These are phyloP conservation scores for Anethum foeniculum DNA, from an alignment of 140 eudicot genomes.

Conservation along the genomic window DNA sequence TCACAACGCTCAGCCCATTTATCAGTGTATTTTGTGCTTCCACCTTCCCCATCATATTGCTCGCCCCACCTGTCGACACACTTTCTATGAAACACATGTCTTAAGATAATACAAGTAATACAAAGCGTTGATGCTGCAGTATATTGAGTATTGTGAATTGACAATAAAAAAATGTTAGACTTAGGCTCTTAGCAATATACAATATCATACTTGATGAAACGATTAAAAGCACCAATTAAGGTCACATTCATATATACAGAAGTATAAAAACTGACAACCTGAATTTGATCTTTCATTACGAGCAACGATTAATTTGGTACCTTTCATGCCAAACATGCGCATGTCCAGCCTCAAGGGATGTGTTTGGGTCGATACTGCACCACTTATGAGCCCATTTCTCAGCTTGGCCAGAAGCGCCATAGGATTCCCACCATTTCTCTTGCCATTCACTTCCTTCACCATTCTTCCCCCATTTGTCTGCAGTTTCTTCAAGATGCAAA, in stretches of 20 bases:
- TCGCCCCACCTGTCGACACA: constrained; percentile 74
- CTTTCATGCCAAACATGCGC: constrained; percentile 99
- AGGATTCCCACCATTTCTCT: constrained; percentile 83
- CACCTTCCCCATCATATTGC: constrained; percentile 82
- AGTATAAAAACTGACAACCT: neutral
- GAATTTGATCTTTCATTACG: neutral
- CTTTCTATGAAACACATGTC: neutral
- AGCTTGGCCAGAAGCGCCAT: constrained; percentile 70
- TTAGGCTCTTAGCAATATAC: neutral
- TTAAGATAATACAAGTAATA: neutral
- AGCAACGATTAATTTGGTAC: constrained; percentile 26
- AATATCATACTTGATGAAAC: neutral
- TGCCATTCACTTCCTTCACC: constrained; percentile 87
- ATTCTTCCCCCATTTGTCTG: constrained; percentile 94
- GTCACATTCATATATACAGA: neutral
- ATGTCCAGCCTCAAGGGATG: constrained; percentile 75
- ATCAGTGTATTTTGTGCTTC: constrained; percentile 78
- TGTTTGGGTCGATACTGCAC: constrained; percentile 83
- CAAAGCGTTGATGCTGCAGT: neutral
- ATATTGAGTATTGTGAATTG: neutral
- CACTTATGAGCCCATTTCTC: constrained; percentile 98
- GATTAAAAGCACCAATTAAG: neutral
- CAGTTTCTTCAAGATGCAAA: constrained; percentile 74
- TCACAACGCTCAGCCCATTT: constrained; percentile 95
- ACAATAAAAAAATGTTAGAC: neutral